Evolutionary conservation across 1,284 basidiomycete genomes (phyloP).

Genomic region (Ceratobasidium sp.): DNA sequence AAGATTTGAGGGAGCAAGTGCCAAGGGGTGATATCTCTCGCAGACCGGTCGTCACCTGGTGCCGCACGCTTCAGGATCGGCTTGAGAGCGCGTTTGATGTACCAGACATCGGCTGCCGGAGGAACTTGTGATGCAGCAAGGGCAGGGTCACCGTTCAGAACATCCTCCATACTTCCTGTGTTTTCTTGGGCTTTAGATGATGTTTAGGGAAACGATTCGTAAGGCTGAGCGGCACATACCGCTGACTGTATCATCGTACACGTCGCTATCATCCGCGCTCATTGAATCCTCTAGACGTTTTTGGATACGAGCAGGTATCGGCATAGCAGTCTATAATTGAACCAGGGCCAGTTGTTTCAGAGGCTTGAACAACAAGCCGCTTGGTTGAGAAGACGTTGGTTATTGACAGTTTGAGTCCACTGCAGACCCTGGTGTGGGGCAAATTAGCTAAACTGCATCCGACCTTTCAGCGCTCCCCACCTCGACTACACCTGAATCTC

Average conservation of each 20-base stretch:
- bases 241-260: not conserved
- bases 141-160: not conserved
- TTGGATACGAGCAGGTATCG: conserved; percentile 6
- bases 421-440: too few relatives aligned
- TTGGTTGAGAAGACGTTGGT: not conserved
- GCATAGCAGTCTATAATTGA: conserved; percentile 1
- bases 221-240: not conserved
- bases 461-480: too few relatives aligned
- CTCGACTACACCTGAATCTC: too few relatives aligned
- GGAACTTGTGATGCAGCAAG: not conserved
- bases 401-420: too few relatives aligned
- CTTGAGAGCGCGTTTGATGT: conserved; percentile 1
- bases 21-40: conserved; percentile 25
- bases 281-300: not conserved
- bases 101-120: not conserved
- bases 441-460: too few relatives aligned
- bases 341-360: not conserved
- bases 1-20: conserved; percentile 7
- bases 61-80: conserved; percentile 25
- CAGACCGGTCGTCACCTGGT: not conserved
- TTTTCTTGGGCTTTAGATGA: not conserved
- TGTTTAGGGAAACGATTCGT: not conserved
- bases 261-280: not conserved
- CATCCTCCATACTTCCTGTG: conserved; percentile 20
- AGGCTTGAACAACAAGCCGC: not conserved